Evolutionary conservation across 75 land plant genomes (phyloP).

Genomic region (Adiantum capillusveneris): DNA sequence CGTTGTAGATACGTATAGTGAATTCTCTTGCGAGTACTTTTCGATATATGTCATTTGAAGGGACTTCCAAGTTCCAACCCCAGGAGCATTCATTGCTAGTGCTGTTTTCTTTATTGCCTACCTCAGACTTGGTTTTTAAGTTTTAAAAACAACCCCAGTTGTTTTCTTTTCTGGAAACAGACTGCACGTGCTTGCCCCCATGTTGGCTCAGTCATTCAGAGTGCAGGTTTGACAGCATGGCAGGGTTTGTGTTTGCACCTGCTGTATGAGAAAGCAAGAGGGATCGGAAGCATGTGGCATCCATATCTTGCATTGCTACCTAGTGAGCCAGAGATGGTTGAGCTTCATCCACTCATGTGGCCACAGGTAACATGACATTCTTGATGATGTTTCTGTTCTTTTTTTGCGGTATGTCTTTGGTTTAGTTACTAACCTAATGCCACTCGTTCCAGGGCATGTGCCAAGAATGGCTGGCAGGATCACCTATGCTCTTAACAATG

Average conservation of each 20-base stretch:
- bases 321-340: constrained; percentile 16
- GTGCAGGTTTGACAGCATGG: constrained; percentile 16
- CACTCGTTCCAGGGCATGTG: constrained; percentile 10
- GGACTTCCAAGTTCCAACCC: too few relatives aligned
- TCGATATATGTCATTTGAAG: too few relatives aligned
- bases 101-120: too few relatives aligned
- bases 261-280: constrained; percentile 23
- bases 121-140: too few relatives aligned
- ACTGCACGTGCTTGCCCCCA: constrained; percentile 20
- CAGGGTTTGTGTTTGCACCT: constrained; percentile 31
- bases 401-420: not conserved
- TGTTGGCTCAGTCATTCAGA: constrained; percentile 20
- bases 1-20: too few relatives aligned
- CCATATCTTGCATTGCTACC: constrained; percentile 33
- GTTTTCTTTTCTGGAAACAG: constrained; percentile 4
- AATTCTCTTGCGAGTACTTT: too few relatives aligned
- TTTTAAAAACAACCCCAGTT: too few relatives aligned
- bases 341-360: constrained; percentile 30
- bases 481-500: constrained; percentile 24
- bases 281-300: constrained; percentile 22
- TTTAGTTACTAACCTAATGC: not conserved
- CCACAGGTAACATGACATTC: constrained; percentile 16
- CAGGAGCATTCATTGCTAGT: too few relatives aligned
- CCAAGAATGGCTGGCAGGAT: constrained; percentile 26
- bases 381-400: not conserved